A percentile compares a stretch with the other conserved stretches of the same genome.
phyloP scores from a whole-genome alignment of 2,329 filamentous ascomycete species.

The Fusarium luffae region DNA sequence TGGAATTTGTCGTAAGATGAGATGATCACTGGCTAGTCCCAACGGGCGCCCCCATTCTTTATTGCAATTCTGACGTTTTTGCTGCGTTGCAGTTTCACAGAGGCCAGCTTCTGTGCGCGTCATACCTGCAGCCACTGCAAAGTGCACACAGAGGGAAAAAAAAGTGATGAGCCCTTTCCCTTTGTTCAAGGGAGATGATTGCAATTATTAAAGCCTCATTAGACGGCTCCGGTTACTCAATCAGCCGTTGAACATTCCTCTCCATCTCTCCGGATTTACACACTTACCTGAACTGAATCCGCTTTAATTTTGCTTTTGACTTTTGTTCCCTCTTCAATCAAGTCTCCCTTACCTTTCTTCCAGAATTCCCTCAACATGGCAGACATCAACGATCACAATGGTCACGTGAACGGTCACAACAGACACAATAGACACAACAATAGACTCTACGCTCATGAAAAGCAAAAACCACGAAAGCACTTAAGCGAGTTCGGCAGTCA shows the following conservation, averaged over 20 bases:
- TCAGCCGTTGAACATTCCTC: slow-evolving; percentile 11
- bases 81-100: neutral
- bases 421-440: neutral
- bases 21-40: neutral
- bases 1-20: slow-evolving; percentile 3
- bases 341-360: neutral
- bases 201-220: neutral
- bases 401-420: neutral
- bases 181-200: neutral
- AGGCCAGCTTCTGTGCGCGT: slow-evolving; percentile 11
- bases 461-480: slow-evolving; percentile 12
- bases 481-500: slow-evolving; percentile 32
- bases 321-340: slow-evolving; percentile 1
- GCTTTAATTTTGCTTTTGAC: neutral
- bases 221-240: neutral
- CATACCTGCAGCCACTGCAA: slow-evolving; percentile 22
- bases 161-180: neutral
- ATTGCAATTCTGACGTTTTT: slow-evolving; percentile 7
- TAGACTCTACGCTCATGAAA: neutral
- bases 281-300: neutral
- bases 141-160: neutral
- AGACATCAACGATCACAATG: neutral
- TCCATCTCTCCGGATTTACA: neutral
- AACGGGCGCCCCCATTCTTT: neutral
- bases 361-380: slow-evolving; percentile 15